Percentiles rank a stretch among this genome's conserved stretches.
Conservation (phyloP, 352 stramenopile species). For the Pythium catenulatum region DNA sequence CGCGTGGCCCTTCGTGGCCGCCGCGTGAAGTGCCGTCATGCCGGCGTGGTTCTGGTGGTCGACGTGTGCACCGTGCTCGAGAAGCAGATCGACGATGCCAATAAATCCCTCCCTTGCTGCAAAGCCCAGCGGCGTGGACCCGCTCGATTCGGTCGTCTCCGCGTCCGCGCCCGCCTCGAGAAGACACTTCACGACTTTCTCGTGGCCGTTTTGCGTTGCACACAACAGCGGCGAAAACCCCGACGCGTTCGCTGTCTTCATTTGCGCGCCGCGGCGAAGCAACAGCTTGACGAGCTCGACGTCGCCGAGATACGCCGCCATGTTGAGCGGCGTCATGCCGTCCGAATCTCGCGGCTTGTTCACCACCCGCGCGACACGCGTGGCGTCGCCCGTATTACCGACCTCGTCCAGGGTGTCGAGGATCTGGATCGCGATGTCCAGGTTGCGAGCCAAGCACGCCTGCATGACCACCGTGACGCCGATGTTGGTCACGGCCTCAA, state of each 20-base stretch:
- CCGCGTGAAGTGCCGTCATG: not conserved
- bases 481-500: not conserved
- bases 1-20: not conserved
- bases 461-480: not conserved
- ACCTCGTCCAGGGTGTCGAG: not conserved
- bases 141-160: not conserved
- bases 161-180: not conserved
- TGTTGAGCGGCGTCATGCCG: not conserved
- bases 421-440: not conserved
- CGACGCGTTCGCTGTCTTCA: not conserved
- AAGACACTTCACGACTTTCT: not conserved
- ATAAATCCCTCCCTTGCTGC: not conserved
- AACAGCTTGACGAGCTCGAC: not conserved
- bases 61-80: not conserved
- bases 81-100: not conserved
- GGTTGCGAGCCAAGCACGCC: not conserved
- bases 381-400: not conserved
- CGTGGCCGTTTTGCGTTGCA: not conserved
- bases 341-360: not conserved
- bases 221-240: not conserved
- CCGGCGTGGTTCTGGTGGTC: not conserved
- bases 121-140: not conserved
- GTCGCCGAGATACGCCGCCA: not conserved
- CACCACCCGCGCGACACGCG: not conserved
- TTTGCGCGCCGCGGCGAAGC: not conserved